phyloP scores from a whole-genome alignment of 805 yeast species.

The Ogataea siamensis region DNA sequence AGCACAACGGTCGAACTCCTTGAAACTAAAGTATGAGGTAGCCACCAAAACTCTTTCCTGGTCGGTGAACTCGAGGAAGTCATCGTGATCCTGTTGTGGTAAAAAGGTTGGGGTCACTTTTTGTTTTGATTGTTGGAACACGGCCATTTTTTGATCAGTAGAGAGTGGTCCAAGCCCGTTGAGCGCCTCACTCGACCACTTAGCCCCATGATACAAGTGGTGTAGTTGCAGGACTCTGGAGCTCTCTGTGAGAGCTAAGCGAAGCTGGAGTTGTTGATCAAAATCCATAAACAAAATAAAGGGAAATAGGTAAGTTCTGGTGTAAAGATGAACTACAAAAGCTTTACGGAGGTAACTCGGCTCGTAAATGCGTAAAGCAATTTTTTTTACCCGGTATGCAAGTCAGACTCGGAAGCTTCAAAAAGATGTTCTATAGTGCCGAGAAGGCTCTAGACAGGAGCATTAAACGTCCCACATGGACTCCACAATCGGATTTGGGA shows the following conservation, averaged over 20 bases:
- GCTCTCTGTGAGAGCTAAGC: constrained; percentile 38
- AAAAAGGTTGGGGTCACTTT: constrained; percentile 11
- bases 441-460: not conserved
- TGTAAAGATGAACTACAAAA: constrained; percentile 2
- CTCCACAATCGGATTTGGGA: not conserved
- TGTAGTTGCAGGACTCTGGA: constrained; percentile 48
- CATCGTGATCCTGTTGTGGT: constrained; percentile 21
- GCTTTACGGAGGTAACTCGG: too few relatives aligned
- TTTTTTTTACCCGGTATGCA: not conserved
- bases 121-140: constrained; percentile 22
- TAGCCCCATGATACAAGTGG: constrained; percentile 66
- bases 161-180: constrained; percentile 47
- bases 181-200: constrained; percentile 84
- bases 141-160: constrained; percentile 21
- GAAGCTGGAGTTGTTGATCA: constrained; percentile 27
- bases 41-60: constrained; percentile 56
- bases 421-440: not conserved
- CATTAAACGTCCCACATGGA: not conserved
- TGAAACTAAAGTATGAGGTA: constrained; percentile 69
- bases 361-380: too few relatives aligned
- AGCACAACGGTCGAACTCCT: constrained; percentile 81
- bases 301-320: constrained; percentile 1
- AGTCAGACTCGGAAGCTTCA: not conserved
- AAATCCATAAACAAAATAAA: constrained; percentile 25
- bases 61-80: constrained; percentile 35